Conservation (phyloP, 2,329 filamentous ascomycete genomes). For the Ustulina deusta region DNA sequence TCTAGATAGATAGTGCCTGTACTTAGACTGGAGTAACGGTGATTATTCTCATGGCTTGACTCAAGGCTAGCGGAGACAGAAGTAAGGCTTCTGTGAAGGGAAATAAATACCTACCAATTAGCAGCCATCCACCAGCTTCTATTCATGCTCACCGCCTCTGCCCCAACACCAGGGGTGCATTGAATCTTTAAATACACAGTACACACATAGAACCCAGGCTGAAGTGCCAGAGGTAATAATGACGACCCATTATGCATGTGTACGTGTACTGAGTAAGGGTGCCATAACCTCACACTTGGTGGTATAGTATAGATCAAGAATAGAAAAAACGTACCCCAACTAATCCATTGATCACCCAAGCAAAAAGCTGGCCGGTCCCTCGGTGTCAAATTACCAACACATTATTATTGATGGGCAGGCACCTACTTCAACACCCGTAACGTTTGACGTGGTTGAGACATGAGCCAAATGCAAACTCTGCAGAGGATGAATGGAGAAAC, state of each 20-base stretch:
- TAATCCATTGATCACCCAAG: background rate
- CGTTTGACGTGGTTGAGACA: too few species aligned
- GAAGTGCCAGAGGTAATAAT: background rate
- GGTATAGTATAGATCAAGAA: background rate
- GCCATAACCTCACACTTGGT: background rate
- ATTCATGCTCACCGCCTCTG: conserved; percentile 18
- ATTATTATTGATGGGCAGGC: too few species aligned
- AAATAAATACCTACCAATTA: too few species aligned
- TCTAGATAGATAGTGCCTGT: too few species aligned
- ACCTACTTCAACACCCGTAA: too few species aligned
- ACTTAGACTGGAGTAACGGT: too few species aligned
- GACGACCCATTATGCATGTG: background rate
- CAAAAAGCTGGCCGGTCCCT: background rate
- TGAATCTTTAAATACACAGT: background rate
- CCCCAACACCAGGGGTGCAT: background rate
- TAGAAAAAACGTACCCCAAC: background rate
- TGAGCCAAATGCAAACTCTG: too few species aligned
- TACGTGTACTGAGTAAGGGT: background rate
- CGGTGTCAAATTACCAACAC: background rate
- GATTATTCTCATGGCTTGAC: background rate
- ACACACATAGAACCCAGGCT: background rate
- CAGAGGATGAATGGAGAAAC: background rate
- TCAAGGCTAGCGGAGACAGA: background rate
- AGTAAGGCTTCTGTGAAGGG: background rate
- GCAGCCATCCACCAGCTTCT: background rate